Evolutionary conservation across 1,284 basidiomycete genomes (phyloP), one percentile per base, ranked within the genome.

Genomic region (Calocybe gambosa): DNA sequence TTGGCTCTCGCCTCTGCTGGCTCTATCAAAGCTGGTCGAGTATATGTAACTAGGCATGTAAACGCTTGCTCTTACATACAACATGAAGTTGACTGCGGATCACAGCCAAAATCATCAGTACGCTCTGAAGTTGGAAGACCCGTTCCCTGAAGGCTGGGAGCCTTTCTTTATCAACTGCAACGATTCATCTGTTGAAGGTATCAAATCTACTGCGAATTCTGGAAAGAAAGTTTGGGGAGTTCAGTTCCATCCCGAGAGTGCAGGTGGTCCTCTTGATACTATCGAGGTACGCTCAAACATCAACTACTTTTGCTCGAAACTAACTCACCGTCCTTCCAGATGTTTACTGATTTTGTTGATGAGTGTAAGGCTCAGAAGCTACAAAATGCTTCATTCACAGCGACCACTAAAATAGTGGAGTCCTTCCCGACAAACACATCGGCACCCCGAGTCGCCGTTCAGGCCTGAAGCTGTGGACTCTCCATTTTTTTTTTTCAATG

Each of bases 161-260:
- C 93, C 93, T 0, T 95, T 94, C 77, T 96, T 96, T 74, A 93
- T 96, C 71, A 96, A 96, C 70, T 95, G 90, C 69, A 96, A 96
- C 63, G 89, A 95, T 68, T 94, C 92, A 16, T 94, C 90, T 1
- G 91, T 95, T n/a, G 93, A 96, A 63, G 93, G 93, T 33, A 95
- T 97, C 74, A 95, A 93, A 69, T 92, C 91, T 8, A 94, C 93
- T 1, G 62, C 71, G 0, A 85, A 85, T 18, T 92, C 89, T 28
- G 91, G 91, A 47, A 91, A 85, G 69, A 85, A 82, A 55, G 78
- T 97, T 25, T 96, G 92, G 91, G 94, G 93, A 55, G 91, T 94
- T 15, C 93, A 97, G 63, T 97, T 96, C 82, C 93, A 96, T 66
- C 93, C 93, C 16, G 93, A 96, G 66, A 90, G 88, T 50, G 87